Evolutionary conservation across 371 early-diverging fungal species (phyloP).

Genomic region (Syncephalastrum monosporum): DNA sequence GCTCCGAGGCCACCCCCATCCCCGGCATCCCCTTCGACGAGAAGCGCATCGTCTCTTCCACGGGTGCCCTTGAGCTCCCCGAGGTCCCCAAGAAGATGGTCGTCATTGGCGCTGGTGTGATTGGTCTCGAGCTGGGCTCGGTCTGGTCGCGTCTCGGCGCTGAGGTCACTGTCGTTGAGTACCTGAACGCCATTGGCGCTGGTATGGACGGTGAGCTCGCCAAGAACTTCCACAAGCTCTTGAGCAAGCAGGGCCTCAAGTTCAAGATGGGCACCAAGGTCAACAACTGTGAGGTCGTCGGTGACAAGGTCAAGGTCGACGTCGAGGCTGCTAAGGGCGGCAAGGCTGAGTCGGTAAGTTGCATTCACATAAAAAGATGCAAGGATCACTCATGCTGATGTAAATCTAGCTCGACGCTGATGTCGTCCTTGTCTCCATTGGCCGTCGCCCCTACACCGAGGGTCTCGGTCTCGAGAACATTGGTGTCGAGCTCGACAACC

Average conservation of each 20-base stretch:
- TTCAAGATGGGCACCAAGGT: conserved; percentile 98
- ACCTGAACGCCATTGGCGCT: conserved; percentile 90
- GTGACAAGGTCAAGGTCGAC: conserved; percentile 86
- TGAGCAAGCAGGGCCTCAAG: conserved; percentile 96
- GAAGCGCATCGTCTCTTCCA: conserved; percentile 94
- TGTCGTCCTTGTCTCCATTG: conserved; percentile 91
- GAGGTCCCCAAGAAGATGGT: conserved; percentile 97
- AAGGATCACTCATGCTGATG: not conserved
- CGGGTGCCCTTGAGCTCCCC: conserved; percentile 92
- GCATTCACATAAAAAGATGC: not conserved
- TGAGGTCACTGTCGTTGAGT: conserved; percentile 96
- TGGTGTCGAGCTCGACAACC: conserved; percentile 85
- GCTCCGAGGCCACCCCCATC: conserved; percentile 93
- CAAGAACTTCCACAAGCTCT: conserved; percentile 87
- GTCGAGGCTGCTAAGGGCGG: conserved; percentile 91
- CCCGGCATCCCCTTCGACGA: conserved; percentile 95
- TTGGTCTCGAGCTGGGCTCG: conserved; percentile 97
- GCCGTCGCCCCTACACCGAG: conserved; percentile 94
- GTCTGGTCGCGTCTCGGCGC: conserved; percentile 97
- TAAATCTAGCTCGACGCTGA: conserved; percentile 80
- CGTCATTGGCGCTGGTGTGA: conserved; percentile 98
- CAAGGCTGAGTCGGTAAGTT: conserved; percentile 70
- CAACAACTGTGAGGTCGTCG: conserved; percentile 75
- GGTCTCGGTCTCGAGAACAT: conserved; percentile 89
- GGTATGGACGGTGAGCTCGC: conserved; percentile 97